Percentiles rank a stretch among this genome's conserved stretches.
These are phyloP conservation scores for Apiospora aurea DNA, from an alignment of 2,329 filamentous ascomycete species.

Conservation along the genomic window DNA sequence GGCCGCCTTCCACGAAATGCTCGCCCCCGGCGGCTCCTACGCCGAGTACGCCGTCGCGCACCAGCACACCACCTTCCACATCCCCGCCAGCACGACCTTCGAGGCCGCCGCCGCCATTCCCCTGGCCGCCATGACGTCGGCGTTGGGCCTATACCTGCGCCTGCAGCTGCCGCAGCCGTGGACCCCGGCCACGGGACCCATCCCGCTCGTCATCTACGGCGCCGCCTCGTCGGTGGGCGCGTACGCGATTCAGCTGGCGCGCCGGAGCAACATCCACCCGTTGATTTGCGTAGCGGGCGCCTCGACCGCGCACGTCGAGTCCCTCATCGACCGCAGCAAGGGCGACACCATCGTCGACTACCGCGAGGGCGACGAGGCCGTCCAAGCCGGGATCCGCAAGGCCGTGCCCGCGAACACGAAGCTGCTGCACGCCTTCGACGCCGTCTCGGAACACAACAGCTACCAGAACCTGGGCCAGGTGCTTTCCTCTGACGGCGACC, in stretches of 20 bases:
- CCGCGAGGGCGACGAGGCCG: slow-evolving; percentile 59
- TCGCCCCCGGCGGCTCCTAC: slow-evolving; percentile 57
- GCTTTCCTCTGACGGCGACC: no score
- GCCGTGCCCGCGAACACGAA: slow-evolving; percentile 46
- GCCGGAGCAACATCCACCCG: slow-evolving; percentile 63
- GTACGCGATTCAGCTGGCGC: slow-evolving; percentile 64
- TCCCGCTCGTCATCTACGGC: slow-evolving; percentile 58
- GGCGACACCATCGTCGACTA: slow-evolving; percentile 69
- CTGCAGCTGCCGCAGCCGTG: slow-evolving; percentile 59
- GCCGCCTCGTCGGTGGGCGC: slow-evolving; percentile 63
- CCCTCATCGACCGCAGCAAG: slow-evolving; percentile 57
- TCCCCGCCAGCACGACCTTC: slow-evolving; percentile 56
- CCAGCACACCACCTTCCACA: slow-evolving; percentile 63
- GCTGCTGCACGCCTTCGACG: slow-evolving; percentile 62
- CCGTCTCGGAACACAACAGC: slow-evolving; percentile 61
- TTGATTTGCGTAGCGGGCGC: slow-evolving; percentile 66
- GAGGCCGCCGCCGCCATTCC: slow-evolving; percentile 66
- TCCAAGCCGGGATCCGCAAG: slow-evolving; percentile 53
- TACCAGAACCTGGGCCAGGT: slow-evolving; percentile 51
- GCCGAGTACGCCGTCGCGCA: slow-evolving; percentile 67
- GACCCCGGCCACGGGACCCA: slow-evolving; percentile 43
- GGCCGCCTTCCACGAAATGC: slow-evolving; percentile 50
- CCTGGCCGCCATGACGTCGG: slow-evolving; percentile 61
- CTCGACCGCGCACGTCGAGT: slow-evolving; percentile 57
- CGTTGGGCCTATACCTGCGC: slow-evolving; percentile 55